Percentiles rank a stretch among this genome's conserved stretches.
These are phyloP conservation scores for Boletus rubescentipes DNA, from an alignment of 768 basidiomycete species.

Conservation along the genomic window DNA sequence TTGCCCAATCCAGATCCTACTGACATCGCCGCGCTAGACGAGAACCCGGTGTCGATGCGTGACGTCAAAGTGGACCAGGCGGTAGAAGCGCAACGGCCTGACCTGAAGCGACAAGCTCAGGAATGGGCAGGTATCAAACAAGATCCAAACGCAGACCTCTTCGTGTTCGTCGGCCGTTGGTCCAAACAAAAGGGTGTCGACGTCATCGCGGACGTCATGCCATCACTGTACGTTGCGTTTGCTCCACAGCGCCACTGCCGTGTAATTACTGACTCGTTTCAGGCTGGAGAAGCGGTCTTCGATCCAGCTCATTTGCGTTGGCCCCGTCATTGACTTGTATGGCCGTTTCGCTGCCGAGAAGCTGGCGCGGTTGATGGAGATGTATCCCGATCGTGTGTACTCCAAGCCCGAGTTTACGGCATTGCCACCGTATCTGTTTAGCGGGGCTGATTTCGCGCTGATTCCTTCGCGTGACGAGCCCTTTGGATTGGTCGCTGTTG, in stretches of 20 bases:
- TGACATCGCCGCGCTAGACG: conserved; percentile 91
- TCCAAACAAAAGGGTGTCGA: conserved; percentile 99
- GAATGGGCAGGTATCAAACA: conserved; percentile 95
- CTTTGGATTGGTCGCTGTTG: conserved; percentile 93
- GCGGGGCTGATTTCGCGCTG: conserved; percentile 92
- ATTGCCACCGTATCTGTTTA: conserved; percentile 89
- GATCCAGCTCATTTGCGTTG: conserved; percentile 86
- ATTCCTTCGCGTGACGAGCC: conserved; percentile 97
- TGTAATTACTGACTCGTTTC: neutral
- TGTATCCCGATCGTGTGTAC: conserved; percentile 90
- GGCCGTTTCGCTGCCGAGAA: conserved; percentile 96
- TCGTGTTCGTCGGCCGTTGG: conserved; percentile 97
- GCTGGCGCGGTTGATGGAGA: conserved; percentile 87
- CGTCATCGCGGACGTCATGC: conserved; percentile 95
- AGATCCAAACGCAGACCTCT: conserved; percentile 85
- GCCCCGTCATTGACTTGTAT: conserved; percentile 93
- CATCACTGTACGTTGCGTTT: conserved; percentile 62
- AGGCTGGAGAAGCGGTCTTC: conserved; percentile 84
- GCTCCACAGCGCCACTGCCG: neutral
- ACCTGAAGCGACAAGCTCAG: conserved; percentile 87
- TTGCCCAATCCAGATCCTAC: conserved; percentile 93
- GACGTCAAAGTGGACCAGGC: conserved; percentile 75
- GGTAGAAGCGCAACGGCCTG: conserved; percentile 89
- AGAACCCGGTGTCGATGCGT: conserved; percentile 65
- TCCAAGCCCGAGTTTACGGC: conserved; percentile 98